Evolutionary conservation across 345 rosid genomes (phyloP).

Genomic region (Euclidium syriacum): DNA sequence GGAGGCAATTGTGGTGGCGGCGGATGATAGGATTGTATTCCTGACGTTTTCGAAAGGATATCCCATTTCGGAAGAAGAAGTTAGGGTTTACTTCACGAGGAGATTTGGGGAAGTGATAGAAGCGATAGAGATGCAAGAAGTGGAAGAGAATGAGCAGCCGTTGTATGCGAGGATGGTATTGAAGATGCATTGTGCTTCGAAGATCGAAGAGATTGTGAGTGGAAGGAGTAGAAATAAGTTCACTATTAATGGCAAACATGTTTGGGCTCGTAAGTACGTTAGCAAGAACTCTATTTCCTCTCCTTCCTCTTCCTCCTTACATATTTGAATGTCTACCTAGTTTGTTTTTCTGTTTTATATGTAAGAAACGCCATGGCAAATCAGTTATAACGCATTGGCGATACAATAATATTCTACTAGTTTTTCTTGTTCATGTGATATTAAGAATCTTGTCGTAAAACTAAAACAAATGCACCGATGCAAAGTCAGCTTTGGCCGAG

Average conservation of each 20-base stretch:
- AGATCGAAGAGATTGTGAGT: conserved; percentile 30
- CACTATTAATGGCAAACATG: conserved; percentile 69
- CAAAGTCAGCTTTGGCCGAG: too few relatives aligned
- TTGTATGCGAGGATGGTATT: conserved; percentile 51
- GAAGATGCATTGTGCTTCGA: not conserved
- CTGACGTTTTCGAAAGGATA: conserved; percentile 68
- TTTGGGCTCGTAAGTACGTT: conserved; percentile 56
- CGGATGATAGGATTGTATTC: conserved; percentile 58
- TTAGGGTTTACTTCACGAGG: conserved; percentile 40
- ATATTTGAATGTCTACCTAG: not conserved
- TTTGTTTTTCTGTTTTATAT: too few relatives aligned
- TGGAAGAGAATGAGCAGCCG: conserved; percentile 33
- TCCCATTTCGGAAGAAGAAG: conserved; percentile 49
- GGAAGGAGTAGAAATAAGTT: conserved; percentile 42
- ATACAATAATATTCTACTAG: too few relatives aligned
- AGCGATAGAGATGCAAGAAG: conserved; percentile 45
- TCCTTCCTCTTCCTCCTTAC: not conserved
- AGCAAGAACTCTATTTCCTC: not conserved
- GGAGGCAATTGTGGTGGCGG: not conserved
- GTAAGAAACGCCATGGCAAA: too few relatives aligned
- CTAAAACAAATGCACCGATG: too few relatives aligned
- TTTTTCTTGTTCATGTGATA: too few relatives aligned
- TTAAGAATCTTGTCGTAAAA: too few relatives aligned
- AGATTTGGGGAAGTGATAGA: conserved; percentile 49
- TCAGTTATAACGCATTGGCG: too few relatives aligned